Evolutionary conservation across 2,329 filamentous ascomycete species (phyloP), one percentile per base, ranked within the genome.

Genomic region (Periconia digitata): DNA sequence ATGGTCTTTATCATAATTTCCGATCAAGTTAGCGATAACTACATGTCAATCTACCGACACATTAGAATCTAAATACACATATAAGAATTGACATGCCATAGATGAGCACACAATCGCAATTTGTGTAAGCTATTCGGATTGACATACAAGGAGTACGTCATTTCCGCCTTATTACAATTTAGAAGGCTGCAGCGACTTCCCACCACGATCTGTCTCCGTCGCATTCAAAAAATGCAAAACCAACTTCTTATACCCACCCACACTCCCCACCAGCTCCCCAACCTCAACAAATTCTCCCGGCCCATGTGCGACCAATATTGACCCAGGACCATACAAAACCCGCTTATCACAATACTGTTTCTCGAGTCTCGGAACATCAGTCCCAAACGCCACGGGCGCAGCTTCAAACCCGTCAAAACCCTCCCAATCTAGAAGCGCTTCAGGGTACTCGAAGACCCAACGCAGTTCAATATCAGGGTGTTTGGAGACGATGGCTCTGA

Each of bases 1-100:
- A 35, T 59, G 36, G 37, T 37, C 40, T 22, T 16, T 46, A 21
- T 21, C 10, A 20, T 40, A 6, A n/a, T n/a, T n/a, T n/a, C n/a
- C n/a, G n/a, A n/a, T n/a, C n/a, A n/a, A n/a, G n/a, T n/a, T n/a
- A n/a, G n/a, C n/a, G n/a, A n/a, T 22, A 18, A 36, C 6, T n/a
- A 36, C 17, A 36, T 8, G 27, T 32, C n/a, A n/a, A n/a, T n/a
- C n/a, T n/a, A n/a, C n/a, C n/a, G n/a, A n/a, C n/a, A n/a, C n/a
- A n/a, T n/a, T n/a, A n/a, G n/a, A n/a, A n/a, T n/a, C n/a, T n/a
- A n/a, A n/a, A n/a, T n/a, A n/a, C n/a, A n/a, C n/a, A n/a, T n/a
- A n/a, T n/a, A n/a, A n/a, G n/a, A n/a, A n/a, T n/a, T n/a, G n/a
- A n/a, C n/a, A n/a, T n/a, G n/a, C n/a, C n/a, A n/a, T n/a, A n/a